phyloP scores from a whole-genome alignment of 2,329 filamentous ascomycete genomes.

The Beauveria medogensis region DNA sequence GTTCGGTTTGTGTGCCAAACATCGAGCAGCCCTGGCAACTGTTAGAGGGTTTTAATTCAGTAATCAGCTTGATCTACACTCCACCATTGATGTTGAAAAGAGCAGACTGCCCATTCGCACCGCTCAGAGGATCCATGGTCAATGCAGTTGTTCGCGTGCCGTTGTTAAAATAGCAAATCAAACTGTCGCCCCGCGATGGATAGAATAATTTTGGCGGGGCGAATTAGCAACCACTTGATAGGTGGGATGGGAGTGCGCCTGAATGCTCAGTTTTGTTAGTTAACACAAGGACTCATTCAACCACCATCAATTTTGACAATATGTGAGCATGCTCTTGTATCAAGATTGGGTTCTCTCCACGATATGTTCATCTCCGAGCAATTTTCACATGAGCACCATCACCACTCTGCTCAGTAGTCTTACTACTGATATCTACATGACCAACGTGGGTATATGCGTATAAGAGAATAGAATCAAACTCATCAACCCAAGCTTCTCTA shows the following conservation, averaged over 20 bases:
- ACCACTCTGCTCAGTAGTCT: too few relatives aligned
- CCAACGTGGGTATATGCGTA: too few relatives aligned
- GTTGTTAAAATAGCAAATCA: constrained; percentile 7
- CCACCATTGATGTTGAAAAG: constrained; percentile 12
- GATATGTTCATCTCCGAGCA: too few relatives aligned
- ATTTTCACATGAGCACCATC: too few relatives aligned
- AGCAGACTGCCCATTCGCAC: not conserved
- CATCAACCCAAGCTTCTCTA: too few relatives aligned
- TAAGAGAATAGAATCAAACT: too few relatives aligned
- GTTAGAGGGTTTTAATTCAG: not conserved
- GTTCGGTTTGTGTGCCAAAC: constrained; percentile 41
- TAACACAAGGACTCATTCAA: too few relatives aligned
- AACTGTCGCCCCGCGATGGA: constrained; percentile 15
- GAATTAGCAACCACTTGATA: constrained; percentile 12
- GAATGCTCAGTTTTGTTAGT: not conserved
- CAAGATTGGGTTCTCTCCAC: too few relatives aligned
- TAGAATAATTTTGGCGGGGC: constrained; percentile 17
- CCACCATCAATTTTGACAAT: too few relatives aligned
- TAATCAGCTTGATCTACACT: not conserved
- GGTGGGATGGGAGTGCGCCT: not conserved
- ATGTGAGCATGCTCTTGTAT: too few relatives aligned
- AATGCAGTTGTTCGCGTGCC: constrained; percentile 4
- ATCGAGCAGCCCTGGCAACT: constrained; percentile 28
- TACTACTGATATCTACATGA: too few relatives aligned
- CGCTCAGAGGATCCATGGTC: constrained; percentile 12